These are phyloP conservation scores for Borealophlyctis nickersoniae DNA, from an alignment of 192 early-diverging fungal species.

Conservation along the genomic window DNA sequence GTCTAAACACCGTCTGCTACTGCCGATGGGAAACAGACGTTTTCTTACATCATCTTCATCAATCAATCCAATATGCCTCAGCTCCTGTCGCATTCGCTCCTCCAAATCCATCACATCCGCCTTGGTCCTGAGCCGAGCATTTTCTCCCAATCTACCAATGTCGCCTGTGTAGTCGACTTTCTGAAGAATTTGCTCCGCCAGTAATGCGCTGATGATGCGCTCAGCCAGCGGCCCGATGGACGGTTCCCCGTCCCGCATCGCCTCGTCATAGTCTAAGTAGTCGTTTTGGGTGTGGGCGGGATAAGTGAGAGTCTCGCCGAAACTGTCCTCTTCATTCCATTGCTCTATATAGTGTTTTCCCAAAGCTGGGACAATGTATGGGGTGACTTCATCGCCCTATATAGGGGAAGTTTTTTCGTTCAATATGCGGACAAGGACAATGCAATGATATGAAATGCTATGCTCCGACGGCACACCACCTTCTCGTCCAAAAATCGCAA, in stretches of 20 bases:
- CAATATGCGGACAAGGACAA: no score
- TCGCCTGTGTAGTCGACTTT: no score
- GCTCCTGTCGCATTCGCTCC: conserved; percentile 76
- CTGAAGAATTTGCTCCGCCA: conserved; percentile 76
- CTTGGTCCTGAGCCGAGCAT: conserved; percentile 12
- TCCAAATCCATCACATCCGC: conserved; percentile 69
- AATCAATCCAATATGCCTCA: conserved; percentile 77
- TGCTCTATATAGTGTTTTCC: conserved; percentile 71
- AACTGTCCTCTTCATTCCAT: conserved; percentile 54
- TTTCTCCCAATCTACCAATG: background rate
- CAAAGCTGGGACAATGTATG: conserved; percentile 75
- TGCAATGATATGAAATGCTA: no score
- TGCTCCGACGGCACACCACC: no score
- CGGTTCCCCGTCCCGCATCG: conserved; percentile 52
- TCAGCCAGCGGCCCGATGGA: conserved; percentile 74
- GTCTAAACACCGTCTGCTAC: no score
- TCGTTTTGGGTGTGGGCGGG: conserved; percentile 24
- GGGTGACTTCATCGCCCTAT: conserved; percentile 62
- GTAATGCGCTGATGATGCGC: conserved; percentile 57
- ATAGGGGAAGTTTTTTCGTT: no score
- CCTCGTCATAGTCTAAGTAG: conserved; percentile 34
- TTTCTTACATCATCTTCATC: conserved; percentile 68
- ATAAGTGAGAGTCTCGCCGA: background rate
- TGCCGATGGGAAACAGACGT: background rate
- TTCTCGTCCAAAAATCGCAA: conserved; percentile 62